Evolutionary conservation across 208 protist species (phyloP).

Genomic region (Acanthamoeba healyi): DNA sequence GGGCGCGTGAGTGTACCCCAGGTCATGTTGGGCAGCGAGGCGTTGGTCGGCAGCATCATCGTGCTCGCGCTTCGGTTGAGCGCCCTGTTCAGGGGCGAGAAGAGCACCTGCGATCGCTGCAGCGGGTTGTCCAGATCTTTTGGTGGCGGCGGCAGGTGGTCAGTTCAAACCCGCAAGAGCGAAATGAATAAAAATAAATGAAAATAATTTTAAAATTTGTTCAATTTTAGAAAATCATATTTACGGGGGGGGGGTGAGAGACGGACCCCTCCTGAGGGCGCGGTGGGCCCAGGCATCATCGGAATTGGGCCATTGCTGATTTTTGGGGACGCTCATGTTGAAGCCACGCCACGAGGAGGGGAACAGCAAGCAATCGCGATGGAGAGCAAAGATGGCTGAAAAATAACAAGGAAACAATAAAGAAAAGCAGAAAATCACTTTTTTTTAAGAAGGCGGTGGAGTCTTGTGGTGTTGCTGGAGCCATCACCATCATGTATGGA

Average conservation of each 20-base stretch:
- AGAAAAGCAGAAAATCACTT: too few relatives aligned
- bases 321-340: neutral
- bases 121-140: conserved; percentile 3
- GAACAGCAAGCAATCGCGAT: too few relatives aligned
- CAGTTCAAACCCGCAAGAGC: neutral
- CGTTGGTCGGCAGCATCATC: neutral
- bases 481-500: too few relatives aligned
- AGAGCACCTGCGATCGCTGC: conserved; percentile 37
- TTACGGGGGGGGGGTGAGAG: neutral
- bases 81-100: conserved; percentile 51
- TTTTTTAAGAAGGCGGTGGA: too few relatives aligned
- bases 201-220: neutral
- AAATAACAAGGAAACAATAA: too few relatives aligned
- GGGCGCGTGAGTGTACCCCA: neutral
- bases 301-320: conserved; percentile 2
- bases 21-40: conserved; percentile 35
- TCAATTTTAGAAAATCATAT: too few relatives aligned
- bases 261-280: neutral
- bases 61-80: conserved; percentile 46
- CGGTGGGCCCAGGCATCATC: neutral
- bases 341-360: too few relatives aligned
- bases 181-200: neutral
- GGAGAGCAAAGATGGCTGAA: too few relatives aligned
- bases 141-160: neutral
- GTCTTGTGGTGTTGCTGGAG: too few relatives aligned